Evolutionary conservation across 306 rosid genomes (phyloP).

Genomic region (Prunus mongolica): DNA sequence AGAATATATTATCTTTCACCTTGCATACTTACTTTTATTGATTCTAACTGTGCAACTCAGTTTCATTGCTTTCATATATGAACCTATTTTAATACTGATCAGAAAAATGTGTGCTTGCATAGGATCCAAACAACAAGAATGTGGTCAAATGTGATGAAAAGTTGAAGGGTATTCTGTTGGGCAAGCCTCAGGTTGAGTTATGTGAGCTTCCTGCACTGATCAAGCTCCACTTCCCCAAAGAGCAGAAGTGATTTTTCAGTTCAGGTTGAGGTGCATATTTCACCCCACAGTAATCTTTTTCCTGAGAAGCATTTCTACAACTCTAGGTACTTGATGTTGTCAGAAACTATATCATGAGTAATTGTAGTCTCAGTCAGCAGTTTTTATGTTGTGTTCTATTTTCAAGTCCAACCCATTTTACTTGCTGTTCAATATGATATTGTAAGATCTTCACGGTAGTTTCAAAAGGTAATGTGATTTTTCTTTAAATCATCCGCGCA

Average conservation of each 20-base stretch:
- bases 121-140: conserved; percentile 87
- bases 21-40: background rate
- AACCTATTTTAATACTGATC: conserved; percentile 1
- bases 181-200: conserved; percentile 71
- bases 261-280: conserved; percentile 14
- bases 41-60: background rate
- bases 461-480: background rate
- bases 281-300: background rate
- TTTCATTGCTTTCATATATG: background rate
- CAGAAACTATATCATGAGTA: background rate
- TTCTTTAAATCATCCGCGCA: background rate
- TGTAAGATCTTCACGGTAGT: background rate
- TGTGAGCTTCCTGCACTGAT: conserved; percentile 83
- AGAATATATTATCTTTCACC: background rate
- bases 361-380: background rate
- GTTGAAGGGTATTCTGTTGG: conserved; percentile 62
- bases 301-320: conserved; percentile 15
- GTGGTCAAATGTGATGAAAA: conserved; percentile 82
- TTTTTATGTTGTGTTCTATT: background rate
- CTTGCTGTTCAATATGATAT: background rate
- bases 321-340: conserved; percentile 29
- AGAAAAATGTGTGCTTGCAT: conserved; percentile 17
- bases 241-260: conserved; percentile 39
- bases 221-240: conserved; percentile 90
- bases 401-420: background rate